Evolutionary conservation across 1,139 yeast species (phyloP).

Genomic region (Geotrichum carabidarum): DNA sequence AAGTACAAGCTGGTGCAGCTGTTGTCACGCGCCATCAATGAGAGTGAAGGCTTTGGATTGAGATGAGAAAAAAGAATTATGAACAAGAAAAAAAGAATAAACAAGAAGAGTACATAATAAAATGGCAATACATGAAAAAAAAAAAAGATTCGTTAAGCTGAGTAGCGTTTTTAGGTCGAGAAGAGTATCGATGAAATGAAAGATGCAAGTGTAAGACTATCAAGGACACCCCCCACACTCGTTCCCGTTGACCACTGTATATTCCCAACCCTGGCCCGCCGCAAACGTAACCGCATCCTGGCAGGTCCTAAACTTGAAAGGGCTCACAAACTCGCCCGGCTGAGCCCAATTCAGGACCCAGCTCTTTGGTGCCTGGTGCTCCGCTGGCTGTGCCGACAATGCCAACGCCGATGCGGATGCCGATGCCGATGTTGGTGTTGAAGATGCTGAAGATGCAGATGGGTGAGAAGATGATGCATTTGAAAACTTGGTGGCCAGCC

Average conservation of each 20-base stretch:
- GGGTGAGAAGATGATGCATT: background rate
- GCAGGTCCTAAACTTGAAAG: constrained; percentile 2
- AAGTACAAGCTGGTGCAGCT: constrained; percentile 52
- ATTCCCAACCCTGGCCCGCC: constrained; percentile 3
- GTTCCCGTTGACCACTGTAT: background rate
- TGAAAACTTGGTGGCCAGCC: background rate
- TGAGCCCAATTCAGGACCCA: constrained; percentile 4
- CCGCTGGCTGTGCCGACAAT: constrained; percentile 28
- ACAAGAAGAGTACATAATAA: background rate
- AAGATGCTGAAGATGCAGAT: background rate
- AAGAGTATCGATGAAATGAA: background rate
- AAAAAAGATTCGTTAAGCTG: background rate
- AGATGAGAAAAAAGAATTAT: background rate
- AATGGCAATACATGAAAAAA: background rate
- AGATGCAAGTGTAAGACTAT: background rate
- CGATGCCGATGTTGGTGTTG: constrained; percentile 29
- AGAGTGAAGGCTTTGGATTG: constrained; percentile 60
- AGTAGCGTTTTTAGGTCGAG: background rate
- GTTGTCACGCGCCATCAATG: constrained; percentile 61
- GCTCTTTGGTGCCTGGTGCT: constrained; percentile 15
- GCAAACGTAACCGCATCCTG: constrained; percentile 4
- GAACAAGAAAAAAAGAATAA: background rate
- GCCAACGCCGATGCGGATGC: constrained; percentile 40
- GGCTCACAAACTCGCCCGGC: constrained; percentile 2
- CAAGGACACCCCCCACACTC: background rate